Conservation (phyloP, 2,329 filamentous ascomycete genomes). For the Zarea fungicola region DNA sequence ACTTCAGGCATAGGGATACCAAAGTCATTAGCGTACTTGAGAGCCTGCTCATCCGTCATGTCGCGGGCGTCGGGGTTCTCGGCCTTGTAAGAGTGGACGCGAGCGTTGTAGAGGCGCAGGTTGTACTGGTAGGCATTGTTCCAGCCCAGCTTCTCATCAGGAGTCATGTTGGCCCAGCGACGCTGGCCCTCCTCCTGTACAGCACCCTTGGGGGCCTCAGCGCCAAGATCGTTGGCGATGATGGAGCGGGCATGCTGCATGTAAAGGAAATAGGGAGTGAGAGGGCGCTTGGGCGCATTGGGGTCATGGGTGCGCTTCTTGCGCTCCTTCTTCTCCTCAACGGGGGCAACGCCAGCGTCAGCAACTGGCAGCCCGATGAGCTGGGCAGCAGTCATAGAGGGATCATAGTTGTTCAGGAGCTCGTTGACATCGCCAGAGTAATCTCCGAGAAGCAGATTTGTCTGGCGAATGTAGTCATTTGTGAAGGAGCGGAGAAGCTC, state of each 20-base stretch:
- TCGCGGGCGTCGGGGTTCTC: conserved; percentile 54
- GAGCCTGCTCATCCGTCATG: conserved; percentile 57
- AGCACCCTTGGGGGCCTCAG: conserved; percentile 74
- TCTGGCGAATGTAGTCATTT: conserved; percentile 82
- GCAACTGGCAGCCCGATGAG: conserved; percentile 38
- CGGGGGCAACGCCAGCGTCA: conserved; percentile 36
- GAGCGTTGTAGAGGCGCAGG: conserved; percentile 59
- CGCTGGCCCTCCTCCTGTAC: conserved; percentile 83
- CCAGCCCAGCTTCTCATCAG: conserved; percentile 66
- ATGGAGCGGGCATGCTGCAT: conserved; percentile 81
- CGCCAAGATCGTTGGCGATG: conserved; percentile 72
- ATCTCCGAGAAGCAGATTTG: conserved; percentile 72
- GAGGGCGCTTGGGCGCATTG: conserved; percentile 87
- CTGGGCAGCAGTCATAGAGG: conserved; percentile 40
- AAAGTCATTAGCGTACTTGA: conserved; percentile 55
- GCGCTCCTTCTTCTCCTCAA: conserved; percentile 76
- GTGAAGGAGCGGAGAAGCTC: conserved; percentile 74
- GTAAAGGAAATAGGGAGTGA: conserved; percentile 94
- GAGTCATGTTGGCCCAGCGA: conserved; percentile 75
- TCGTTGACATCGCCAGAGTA: conserved; percentile 45
- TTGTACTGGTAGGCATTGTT: conserved; percentile 65
- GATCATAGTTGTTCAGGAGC: conserved; percentile 47
- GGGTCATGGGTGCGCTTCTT: conserved; percentile 85
- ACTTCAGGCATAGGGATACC: conserved; percentile 48
- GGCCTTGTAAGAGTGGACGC: conserved; percentile 59